phyloP scores from a whole-genome alignment of 2,329 filamentous ascomycete genomes.

The Trichoderma hamatum region DNA sequence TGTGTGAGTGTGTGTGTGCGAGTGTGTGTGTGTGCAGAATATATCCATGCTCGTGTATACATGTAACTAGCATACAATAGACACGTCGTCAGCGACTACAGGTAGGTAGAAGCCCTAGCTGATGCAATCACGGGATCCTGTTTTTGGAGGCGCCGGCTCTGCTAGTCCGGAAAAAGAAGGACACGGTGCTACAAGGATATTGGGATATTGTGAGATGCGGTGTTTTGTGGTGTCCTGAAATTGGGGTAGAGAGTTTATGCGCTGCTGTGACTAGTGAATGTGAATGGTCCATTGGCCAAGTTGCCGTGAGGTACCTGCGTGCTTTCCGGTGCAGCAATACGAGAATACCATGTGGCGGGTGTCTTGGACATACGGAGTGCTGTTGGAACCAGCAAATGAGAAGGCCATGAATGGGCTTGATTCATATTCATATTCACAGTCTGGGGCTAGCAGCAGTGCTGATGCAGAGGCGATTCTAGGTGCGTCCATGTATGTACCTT shows the following conservation, averaged over 20 bases:
- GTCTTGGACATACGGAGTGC: too few relatives aligned
- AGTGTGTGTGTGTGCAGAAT: background rate
- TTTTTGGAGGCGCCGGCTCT: background rate
- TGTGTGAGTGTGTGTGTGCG: too few relatives aligned
- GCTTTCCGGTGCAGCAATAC: background rate
- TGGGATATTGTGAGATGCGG: background rate
- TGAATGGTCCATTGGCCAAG: background rate
- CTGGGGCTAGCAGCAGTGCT: too few relatives aligned
- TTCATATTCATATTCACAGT: background rate
- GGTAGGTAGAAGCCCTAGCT: background rate
- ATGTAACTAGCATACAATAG: background rate
- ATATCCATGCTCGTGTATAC: background rate
- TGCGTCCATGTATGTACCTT: background rate
- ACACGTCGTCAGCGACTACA: background rate
- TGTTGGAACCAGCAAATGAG: too few relatives aligned
- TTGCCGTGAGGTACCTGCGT: background rate
- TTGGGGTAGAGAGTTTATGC: constrained; percentile 10
- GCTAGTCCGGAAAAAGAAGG: constrained; percentile 28
- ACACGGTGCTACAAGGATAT: constrained; percentile 9
- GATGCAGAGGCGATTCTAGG: background rate
- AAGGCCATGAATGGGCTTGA: background rate
- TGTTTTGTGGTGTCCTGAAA: constrained; percentile 3
- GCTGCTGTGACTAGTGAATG: background rate
- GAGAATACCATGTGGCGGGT: too few relatives aligned
- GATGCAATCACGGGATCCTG: constrained; percentile 18